Percentiles rank a stretch among this genome's conserved stretches.
phyloP scores from a whole-genome alignment of 129 eudicot species.

The Tagetes erecta region DNA sequence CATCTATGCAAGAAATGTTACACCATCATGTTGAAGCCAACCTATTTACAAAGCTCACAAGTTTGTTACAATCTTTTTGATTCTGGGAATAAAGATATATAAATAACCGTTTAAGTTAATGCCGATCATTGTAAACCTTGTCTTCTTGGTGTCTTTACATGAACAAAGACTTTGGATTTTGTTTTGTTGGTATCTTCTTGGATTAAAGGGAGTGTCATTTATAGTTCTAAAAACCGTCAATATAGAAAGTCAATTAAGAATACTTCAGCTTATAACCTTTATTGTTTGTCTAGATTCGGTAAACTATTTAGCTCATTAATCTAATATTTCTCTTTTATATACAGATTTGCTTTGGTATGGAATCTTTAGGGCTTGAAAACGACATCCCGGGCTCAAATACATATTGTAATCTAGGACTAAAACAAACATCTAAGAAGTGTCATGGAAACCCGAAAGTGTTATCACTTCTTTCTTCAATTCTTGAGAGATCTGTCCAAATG shows the following conservation, averaged over 20 bases:
- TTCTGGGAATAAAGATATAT: neutral
- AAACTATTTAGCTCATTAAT: constrained; percentile 1
- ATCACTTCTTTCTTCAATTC: constrained; percentile 41
- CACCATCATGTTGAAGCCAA: neutral
- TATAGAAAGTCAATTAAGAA: constrained; percentile 20
- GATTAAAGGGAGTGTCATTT: neutral
- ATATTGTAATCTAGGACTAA: constrained; percentile 42
- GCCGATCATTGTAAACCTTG: neutral
- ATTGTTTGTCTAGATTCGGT: constrained; percentile 2
- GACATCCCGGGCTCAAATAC: constrained; percentile 27
- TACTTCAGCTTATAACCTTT: neutral
- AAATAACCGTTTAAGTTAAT: neutral
- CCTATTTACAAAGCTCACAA: neutral
- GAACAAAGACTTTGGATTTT: constrained; percentile 5
- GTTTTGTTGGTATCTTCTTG: constrained; percentile 2
- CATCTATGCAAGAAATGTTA: constrained; percentile 5
- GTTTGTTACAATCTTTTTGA: neutral
- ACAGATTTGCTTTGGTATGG: constrained; percentile 33
- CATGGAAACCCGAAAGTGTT: constrained; percentile 42
- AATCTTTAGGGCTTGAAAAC: constrained; percentile 32
- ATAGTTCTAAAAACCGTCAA: neutral
- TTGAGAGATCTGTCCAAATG: constrained; percentile 44
- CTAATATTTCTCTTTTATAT: neutral
- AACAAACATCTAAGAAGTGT: constrained; percentile 28
- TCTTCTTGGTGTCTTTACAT: constrained; percentile 9